A percentile compares a stretch with the other conserved stretches of the same genome.
Conservation (phyloP, 495 filamentous ascomycete species). For the Daldinia concentrica region DNA sequence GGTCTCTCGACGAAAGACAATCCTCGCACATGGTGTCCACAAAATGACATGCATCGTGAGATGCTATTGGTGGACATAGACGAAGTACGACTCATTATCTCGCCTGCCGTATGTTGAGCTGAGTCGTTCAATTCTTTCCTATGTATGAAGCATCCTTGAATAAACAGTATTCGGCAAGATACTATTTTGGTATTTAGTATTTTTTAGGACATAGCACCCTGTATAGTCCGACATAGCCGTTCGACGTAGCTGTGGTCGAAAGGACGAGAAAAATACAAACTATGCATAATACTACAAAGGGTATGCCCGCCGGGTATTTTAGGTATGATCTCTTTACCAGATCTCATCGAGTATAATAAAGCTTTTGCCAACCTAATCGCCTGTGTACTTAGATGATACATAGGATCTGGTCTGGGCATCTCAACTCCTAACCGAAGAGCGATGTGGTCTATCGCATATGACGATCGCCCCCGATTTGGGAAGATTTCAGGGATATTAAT, state of each 20-base stretch:
- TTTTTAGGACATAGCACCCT: no score
- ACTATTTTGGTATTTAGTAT: neutral
- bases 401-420: constrained; percentile 43
- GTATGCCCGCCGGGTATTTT: neutral
- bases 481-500: constrained; percentile 37
- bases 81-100: constrained; percentile 27
- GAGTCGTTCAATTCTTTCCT: constrained; percentile 32
- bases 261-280: neutral
- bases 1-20: neutral
- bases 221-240: neutral
- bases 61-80: constrained; percentile 10
- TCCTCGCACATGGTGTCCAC: constrained; percentile 6
- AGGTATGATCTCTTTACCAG: neutral
- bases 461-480: constrained; percentile 43
- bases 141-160: constrained; percentile 21
- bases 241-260: neutral
- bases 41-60: constrained; percentile 4
- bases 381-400: neutral
- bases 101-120: constrained; percentile 2
- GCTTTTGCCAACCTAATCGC: neutral
- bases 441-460: constrained; percentile 35
- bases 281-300: neutral
- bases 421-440: constrained; percentile 35
- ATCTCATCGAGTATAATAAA: neutral
- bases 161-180: constrained; percentile 7